Percentiles rank a stretch among this genome's conserved stretches.
Conservation (phyloP, 1,139 yeast genomes). For the Candida tropicalis region DNA sequence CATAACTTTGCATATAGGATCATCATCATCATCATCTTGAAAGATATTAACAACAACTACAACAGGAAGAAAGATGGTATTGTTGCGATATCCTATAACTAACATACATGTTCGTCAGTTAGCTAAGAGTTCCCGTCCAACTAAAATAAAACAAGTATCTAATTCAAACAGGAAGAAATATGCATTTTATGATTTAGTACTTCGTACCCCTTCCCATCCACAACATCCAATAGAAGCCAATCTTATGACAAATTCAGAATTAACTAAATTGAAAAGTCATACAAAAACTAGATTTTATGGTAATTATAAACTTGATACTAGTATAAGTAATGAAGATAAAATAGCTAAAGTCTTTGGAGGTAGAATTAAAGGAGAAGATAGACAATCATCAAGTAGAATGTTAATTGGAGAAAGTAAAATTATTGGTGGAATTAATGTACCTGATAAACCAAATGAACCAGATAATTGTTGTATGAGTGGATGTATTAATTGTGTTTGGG, state of each 20-base stretch:
- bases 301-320: constrained; percentile 35
- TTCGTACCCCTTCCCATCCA: constrained; percentile 37
- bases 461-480: constrained; percentile 98
- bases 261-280: constrained; percentile 21
- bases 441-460: constrained; percentile 82
- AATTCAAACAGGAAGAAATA: constrained; percentile 20
- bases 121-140: too few relatives aligned
- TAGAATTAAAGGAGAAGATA: constrained; percentile 55
- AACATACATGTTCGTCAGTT: too few relatives aligned
- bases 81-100: too few relatives aligned
- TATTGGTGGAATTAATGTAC: constrained; percentile 78
- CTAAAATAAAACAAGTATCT: constrained; percentile 6
- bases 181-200: constrained; percentile 41
- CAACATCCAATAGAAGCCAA: constrained; percentile 34
- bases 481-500: constrained; percentile 97
- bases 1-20: too few relatives aligned
- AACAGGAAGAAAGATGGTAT: too few relatives aligned
- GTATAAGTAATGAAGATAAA: constrained; percentile 48
- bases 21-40: too few relatives aligned
- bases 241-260: constrained; percentile 27
- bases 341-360: constrained; percentile 60
- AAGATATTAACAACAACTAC: too few relatives aligned
- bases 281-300: constrained; percentile 47
- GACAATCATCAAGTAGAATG: constrained; percentile 53
- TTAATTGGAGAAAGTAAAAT: constrained; percentile 40